Conservation (phyloP, 2,329 filamentous ascomycete genomes). For the Meredithiella fracta region DNA sequence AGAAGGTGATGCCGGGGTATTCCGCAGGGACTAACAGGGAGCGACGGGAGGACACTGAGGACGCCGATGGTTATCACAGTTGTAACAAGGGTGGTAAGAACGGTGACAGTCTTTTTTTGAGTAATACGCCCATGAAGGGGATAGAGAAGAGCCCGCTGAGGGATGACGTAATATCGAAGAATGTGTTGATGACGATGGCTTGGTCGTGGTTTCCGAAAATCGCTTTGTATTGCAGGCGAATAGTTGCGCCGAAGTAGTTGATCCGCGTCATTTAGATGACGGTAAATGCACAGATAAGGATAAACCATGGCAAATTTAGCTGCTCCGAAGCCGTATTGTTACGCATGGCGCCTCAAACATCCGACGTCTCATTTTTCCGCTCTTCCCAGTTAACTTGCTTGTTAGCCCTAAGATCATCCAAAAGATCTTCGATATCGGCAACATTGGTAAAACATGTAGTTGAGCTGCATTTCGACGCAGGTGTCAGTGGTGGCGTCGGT, state of each 20-base stretch:
- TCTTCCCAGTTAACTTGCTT: constrained; percentile 52
- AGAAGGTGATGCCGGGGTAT: constrained; percentile 61
- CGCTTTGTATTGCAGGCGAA: constrained; percentile 64
- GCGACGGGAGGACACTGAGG: constrained; percentile 55
- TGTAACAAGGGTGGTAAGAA: too few relatives aligned
- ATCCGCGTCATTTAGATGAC: constrained; percentile 63
- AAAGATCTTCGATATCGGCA: constrained; percentile 57
- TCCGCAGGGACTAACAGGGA: constrained; percentile 53
- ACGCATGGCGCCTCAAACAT: constrained; percentile 79
- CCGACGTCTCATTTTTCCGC: constrained; percentile 50
- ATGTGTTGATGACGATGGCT: constrained; percentile 57
- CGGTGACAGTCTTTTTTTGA: too few relatives aligned
- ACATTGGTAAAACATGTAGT: constrained; percentile 91
- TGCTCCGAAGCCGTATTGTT: constrained; percentile 53
- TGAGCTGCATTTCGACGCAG: constrained; percentile 48
- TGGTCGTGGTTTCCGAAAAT: constrained; percentile 46
- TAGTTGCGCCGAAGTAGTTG: constrained; percentile 85
- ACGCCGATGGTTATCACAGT: constrained; percentile 55
- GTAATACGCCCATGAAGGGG: constrained; percentile 66
- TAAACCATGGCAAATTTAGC: constrained; percentile 67
- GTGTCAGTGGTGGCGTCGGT: constrained; percentile 20
- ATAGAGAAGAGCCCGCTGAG: constrained; percentile 71
- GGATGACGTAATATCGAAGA: constrained; percentile 67
- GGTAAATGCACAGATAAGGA: constrained; percentile 69
- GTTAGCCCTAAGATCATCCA: constrained; percentile 46